Base-by-base conservation (phyloP, 2,329 filamentous ascomycete species). In the Pyricularia pennisetigena region DNA sequence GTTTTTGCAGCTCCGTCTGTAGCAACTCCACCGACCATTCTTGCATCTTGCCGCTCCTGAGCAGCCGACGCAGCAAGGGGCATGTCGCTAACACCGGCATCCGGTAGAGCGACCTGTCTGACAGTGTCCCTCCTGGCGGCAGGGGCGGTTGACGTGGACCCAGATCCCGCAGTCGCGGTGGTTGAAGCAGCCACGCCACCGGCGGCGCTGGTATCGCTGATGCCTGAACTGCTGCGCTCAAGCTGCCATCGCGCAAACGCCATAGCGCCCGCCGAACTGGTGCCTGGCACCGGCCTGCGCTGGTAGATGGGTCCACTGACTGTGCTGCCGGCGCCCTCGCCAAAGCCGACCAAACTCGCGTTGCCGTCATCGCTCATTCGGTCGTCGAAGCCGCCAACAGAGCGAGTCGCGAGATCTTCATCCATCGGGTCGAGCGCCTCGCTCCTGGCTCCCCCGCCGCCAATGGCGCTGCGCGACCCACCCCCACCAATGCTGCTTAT, bases 331-430 rank as follows among this genome's bases (percentile, higher is more conserved):
- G 94, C 94, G 41, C 94, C 94, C 77, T 97, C 94, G 66, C 94
- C 94, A 73, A 97, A 97, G 0, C 91, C 94, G 10, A 97, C 94
- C 6, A 97, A 83, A 71, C 90, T 94, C 2, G 90, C 92, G 67
- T 88, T 89, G 8, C 89, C 90, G 74, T 97, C 93, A 73, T 97
- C 93, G 73, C 91, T 94, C 84, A 95, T 90, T 69, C 90, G 91
- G 72, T 92, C 91, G 70, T 87, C 84, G 69, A 80, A 85, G 4
- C 81, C 83, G 24, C 80, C 81, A 2, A 82, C 78, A 54, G 83
- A 86, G 20, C 80, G 81, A 41, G 76, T 80, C 2, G 79, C 77
- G 20, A 82, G 76, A 69, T 86, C 84, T 65, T 85, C 81, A 67
- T 88, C 85, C 82, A 86, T 86, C 29, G 81, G 79, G 57, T 75